Base-by-base conservation (phyloP, 768 basidiomycete species). In the Lepiota venenata region DNA sequence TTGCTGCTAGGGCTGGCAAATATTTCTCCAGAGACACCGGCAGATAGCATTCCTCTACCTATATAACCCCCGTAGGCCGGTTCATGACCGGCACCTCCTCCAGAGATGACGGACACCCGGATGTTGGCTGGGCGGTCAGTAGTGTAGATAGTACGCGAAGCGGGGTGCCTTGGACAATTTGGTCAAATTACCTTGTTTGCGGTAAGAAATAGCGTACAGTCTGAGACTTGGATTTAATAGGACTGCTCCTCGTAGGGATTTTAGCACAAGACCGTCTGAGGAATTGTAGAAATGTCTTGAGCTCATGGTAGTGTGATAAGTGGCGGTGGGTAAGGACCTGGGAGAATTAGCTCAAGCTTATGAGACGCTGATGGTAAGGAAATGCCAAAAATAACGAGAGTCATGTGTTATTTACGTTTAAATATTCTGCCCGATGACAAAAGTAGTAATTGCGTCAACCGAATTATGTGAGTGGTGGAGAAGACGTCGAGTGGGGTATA, bases 1-100 rank as follows among this genome's bases (percentile, higher is more conserved):
- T 75, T 74, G n/a, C 82, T 79, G 58, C 79, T 82, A 0, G 82
- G 84, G 43, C 77, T 80, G 9, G 84, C 82, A 60, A 85, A 85
- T 16, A 82, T 77, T 47, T 84, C 81, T 2, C 83, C 84, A n/a
- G 76, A 78, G 6, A 84, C 79, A 4, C 76, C 76, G 1, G 80
- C 81, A 9, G 72, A 61, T 21, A 85, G 74, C 70, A 83, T 78
- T 15, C 82, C 81, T n/a, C 64, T 59, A 4, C 83, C 83, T 4
- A 81, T 80, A 58, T 82, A 83, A 0, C 74, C 77, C 3, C 77
- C 77, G 59, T 82, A 79, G 0, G 82, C 80, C 3, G 83, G 83
- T 62, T 85, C 83, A 58, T 85, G 83, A 6, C 83, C 82, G 37
- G 76, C 74, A 0, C 80, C 80, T 2, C 80, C 79, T 1, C 80